Percentiles rank a stretch among this genome's conserved stretches.
Conservation (phyloP, 257 asterid genomes). For the Haberlea rhodopensis region DNA sequence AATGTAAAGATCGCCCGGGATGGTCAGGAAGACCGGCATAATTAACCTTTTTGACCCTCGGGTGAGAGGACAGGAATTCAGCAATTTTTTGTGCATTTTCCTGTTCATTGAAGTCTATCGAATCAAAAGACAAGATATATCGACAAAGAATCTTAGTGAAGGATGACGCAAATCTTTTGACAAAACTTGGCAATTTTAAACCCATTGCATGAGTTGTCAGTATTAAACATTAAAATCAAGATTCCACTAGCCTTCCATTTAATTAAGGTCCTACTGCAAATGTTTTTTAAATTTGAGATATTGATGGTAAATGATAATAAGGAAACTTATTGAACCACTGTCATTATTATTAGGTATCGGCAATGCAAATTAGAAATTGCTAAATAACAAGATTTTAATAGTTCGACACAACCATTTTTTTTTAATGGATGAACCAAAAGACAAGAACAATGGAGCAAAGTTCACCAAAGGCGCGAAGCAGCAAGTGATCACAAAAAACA, state of each 20-base stretch:
- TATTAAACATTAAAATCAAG: neutral
- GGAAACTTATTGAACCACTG: too few relatives aligned
- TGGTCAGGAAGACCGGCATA: constrained; percentile 77
- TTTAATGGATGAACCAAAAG: neutral
- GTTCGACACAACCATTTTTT: neutral
- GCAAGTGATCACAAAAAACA: neutral
- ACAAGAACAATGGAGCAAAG: neutral
- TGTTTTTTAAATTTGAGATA: neutral
- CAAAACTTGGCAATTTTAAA: too few relatives aligned
- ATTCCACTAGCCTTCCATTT: neutral
- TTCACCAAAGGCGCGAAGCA: neutral
- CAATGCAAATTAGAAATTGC: neutral
- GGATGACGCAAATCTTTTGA: too few relatives aligned
- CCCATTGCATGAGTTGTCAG: neutral
- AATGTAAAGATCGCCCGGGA: constrained; percentile 71
- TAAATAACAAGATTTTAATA: neutral
- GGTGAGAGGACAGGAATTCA: constrained; percentile 73
- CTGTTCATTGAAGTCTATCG: constrained; percentile 36
- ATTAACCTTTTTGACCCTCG: constrained; percentile 63
- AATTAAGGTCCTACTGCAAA: neutral
- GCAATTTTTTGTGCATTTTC: constrained; percentile 88
- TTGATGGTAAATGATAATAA: neutral
- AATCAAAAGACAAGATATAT: neutral
- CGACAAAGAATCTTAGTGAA: too few relatives aligned
- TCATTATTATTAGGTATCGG: too few relatives aligned